phyloP scores from a whole-genome alignment of 257 asterid species.

The Jaltomata sinuosa region DNA sequence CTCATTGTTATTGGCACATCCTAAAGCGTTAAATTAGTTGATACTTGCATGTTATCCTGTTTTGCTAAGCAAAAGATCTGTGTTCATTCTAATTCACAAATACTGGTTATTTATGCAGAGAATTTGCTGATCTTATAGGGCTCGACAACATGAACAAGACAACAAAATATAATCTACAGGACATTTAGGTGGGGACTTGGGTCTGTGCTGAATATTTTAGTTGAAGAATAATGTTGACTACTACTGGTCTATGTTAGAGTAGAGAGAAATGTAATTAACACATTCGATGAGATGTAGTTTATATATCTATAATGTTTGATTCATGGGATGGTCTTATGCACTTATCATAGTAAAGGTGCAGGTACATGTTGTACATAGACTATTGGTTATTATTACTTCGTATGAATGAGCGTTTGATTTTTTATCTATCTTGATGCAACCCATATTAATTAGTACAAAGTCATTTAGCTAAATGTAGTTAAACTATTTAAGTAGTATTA shows the following conservation, averaged over 20 bases:
- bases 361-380: neutral
- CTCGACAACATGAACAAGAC: neutral
- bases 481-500: no score
- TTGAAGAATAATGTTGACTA: neutral
- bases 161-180: neutral
- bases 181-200: neutral
- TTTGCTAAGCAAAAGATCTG: neutral
- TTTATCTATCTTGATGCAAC: neutral
- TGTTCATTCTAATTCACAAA: neutral
- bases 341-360: neutral
- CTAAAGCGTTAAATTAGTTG: no score
- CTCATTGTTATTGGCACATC: no score
- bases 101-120: neutral
- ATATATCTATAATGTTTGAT: neutral
- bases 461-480: neutral
- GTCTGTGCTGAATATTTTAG: neutral
- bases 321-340: neutral
- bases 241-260: neutral
- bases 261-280: neutral
- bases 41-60: neutral
- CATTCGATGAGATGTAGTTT: neutral
- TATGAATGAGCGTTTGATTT: neutral
- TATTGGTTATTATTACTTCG: neutral
- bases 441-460: neutral
- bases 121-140: neutral